A percentile compares a stretch with the other conserved stretches of the same genome.
These are phyloP conservation scores for Tardiomyces blankii DNA, from an alignment of 1,139 yeast genomes.

Conservation along the genomic window DNA sequence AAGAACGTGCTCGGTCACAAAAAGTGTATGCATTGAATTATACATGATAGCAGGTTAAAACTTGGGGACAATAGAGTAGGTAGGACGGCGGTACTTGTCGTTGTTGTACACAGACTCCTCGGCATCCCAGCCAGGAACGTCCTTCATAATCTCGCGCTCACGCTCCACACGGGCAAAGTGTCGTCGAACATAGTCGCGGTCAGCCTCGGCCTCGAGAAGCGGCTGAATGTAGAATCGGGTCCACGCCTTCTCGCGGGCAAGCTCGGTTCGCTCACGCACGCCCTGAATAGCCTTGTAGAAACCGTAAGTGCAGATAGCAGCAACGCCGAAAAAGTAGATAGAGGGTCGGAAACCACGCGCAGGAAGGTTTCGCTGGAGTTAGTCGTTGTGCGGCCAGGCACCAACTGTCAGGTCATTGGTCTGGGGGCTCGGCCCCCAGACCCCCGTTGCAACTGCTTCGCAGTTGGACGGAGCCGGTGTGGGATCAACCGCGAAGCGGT, in stretches of 20 bases:
- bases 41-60: conserved; percentile 2
- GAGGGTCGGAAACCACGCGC: conserved; percentile 76
- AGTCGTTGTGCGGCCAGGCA: conserved; percentile 1
- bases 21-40: no score
- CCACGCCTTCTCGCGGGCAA: conserved; percentile 69
- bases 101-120: conserved; percentile 36
- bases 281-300: conserved; percentile 59
- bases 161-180: conserved; percentile 54
- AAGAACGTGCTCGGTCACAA: no score
- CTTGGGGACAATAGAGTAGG: conserved; percentile 22
- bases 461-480: no score
- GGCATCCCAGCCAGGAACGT: conserved; percentile 48
- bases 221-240: conserved; percentile 68
- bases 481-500: no score
- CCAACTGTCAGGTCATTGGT: no score
- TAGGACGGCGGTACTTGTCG: conserved; percentile 29
- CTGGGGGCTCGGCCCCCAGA: no score
- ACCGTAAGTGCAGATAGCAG: conserved; percentile 59
- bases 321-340: conserved; percentile 53
- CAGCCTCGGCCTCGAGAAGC: conserved; percentile 70
- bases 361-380: conserved; percentile 53
- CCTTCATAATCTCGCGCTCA: conserved; percentile 54
- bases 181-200: conserved; percentile 69
- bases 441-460: no score
- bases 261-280: conserved; percentile 63